Conservation (phyloP, 345 rosid species). For the Ailanthus altissimus region DNA sequence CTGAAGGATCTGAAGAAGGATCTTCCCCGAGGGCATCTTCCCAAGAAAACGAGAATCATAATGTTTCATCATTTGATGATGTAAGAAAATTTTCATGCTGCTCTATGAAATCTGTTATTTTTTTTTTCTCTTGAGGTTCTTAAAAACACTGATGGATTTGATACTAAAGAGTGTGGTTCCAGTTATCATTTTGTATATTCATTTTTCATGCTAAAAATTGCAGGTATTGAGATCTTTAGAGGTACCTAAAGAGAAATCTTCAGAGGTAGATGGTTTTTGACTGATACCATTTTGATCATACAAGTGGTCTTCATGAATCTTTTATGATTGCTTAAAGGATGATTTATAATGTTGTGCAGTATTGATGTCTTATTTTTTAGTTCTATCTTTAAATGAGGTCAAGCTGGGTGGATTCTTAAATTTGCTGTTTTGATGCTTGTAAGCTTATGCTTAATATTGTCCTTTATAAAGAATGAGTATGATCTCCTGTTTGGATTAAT, state of each 20-base stretch:
- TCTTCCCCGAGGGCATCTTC: slow-evolving; percentile 60
- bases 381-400: slow-evolving; percentile 1
- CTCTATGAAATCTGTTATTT: background rate
- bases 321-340: background rate
- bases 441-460: background rate
- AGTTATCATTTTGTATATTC: slow-evolving; percentile 3
- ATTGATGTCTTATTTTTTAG: background rate
- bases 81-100: slow-evolving; percentile 33
- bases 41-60: slow-evolving; percentile 49
- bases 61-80: slow-evolving; percentile 46
- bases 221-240: slow-evolving; percentile 67
- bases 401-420: background rate
- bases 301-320: background rate
- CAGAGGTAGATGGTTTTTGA: slow-evolving; percentile 46
- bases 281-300: background rate
- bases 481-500: background rate
- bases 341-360: background rate
- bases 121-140: background rate
- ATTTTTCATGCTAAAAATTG: slow-evolving; percentile 13
- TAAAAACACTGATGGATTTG: background rate
- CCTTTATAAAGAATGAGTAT: background rate
- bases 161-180: background rate
- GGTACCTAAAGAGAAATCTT: slow-evolving; percentile 53
- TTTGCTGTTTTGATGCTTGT: background rate
- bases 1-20: slow-evolving; percentile 93